Evolutionary conservation across 2,329 filamentous ascomycete genomes (phyloP).

Genomic region (Rhynchosporium graminicola): DNA sequence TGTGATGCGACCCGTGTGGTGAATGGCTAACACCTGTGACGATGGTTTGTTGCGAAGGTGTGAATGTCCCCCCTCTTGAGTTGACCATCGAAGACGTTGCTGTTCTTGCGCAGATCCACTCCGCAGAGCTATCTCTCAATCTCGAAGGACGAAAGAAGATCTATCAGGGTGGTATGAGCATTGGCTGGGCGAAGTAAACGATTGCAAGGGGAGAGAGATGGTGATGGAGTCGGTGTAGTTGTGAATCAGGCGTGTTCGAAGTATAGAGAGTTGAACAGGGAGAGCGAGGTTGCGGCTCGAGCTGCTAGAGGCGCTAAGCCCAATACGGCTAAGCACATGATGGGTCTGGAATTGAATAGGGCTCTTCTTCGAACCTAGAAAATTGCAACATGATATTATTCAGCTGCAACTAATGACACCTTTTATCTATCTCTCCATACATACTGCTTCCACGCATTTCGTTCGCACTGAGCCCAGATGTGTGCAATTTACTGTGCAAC

Average conservation of each 20-base stretch:
- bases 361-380: too few relatives aligned
- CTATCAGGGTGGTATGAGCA: conserved; percentile 39
- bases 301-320: conserved; percentile 9
- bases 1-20: conserved; percentile 49
- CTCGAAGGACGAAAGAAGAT: conserved; percentile 39
- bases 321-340: background rate
- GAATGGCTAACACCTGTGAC: conserved; percentile 42
- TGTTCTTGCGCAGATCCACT: conserved; percentile 40
- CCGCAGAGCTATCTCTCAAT: conserved; percentile 41
- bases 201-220: conserved; percentile 13
- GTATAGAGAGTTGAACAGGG: background rate
- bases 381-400: too few relatives aligned
- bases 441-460: background rate
- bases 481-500: background rate
- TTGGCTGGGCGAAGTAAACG: conserved; percentile 19
- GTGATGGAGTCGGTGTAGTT: conserved; percentile 14
- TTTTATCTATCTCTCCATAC: too few relatives aligned
- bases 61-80: conserved; percentile 42
- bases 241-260: background rate
- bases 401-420: too few relatives aligned
- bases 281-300: conserved; percentile 5
- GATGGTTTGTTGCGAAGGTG: conserved; percentile 43
- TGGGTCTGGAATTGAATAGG: too few relatives aligned
- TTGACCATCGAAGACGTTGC: conserved; percentile 43
- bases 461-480: background rate